Evolutionary conservation across 108 stramenopile genomes (phyloP), one percentile per base, ranked within the genome.

Genomic region (Cyclotella sp.): DNA sequence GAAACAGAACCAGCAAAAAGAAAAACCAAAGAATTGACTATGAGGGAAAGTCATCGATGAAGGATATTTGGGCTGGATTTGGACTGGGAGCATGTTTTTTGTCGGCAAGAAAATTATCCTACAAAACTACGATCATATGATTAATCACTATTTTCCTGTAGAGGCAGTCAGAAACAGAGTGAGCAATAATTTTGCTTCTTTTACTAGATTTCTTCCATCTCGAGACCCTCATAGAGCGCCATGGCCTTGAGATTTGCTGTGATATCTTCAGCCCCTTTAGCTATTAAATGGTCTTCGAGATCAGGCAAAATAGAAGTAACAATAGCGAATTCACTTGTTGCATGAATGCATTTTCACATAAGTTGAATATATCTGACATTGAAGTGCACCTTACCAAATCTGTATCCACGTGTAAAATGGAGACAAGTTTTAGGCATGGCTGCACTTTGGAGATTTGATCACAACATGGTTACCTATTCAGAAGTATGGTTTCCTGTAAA

Each of bases 171-270:
- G 34, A 34, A 34, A 34, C 6, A 5, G 2, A 34, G 34, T 6
- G 4, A 6, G 34, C 34, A 34, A 34, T 5, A 34, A 34, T 5
- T 34, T 34, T 5, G 34, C 34, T 34, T 34, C 34, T 5, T 51
- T 58, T 9, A 15, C 46, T 26, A 66, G 8, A 66, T 39, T 18
- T 81, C 83, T 12, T 80, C 84, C 61, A 73, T 53, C 45, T 62
- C 74, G 46, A 90, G 72, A 1, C 91, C 90, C 63, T 93, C 92
- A 65, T 91, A 93, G 58, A 85, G 86, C 11, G 92, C 91, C 42
- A 90, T 80, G 6, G 89, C 90, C 45, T 89, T 87, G 26, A 70
- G 63, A 57, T 93, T 93, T 52, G 52, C 15, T n/a, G 90, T 54
- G n/a, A 64, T 72, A 62, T 93, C 92, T 70, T 89, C 87, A 21